Evolutionary conservation across 257 asterid species (phyloP), one percentile per base, ranked within the genome.

Genomic region (Fraxinus americana): DNA sequence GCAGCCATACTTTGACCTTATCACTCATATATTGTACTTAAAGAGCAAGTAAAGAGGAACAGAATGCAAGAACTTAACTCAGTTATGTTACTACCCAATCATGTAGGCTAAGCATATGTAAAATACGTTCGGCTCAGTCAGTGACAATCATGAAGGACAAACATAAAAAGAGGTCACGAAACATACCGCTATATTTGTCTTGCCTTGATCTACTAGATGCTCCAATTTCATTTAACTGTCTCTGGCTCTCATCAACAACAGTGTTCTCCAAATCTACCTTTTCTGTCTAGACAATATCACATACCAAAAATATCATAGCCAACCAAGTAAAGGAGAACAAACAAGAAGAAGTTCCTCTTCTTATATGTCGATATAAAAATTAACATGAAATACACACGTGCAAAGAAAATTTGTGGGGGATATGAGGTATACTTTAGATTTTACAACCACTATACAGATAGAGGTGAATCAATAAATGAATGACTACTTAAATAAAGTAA

Each of bases 261-360:
- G 99, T 93, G 80, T 96, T 91, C 89, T 96, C 99, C 87, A 96
- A 82, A 82, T 96, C 99, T 38, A 96, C 99, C 67, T 93, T 96
- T 86, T 96, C 99, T 75, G 99, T 90, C 99, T 96, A 87, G 83
- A 90, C 63, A 88, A 71, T 74, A 73, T 12, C 69, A 63, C 27
- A 23, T 11, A 63, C 72, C 25, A 75, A 50, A 66, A 75, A 21
- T 57, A 73, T 79, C 70, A 87, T 66, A 80, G 83, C 70, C 77
- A 75, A 80, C 72, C 39, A 73, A 74, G 72, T n/a, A 63, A 39
- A 14, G 74, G 70, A 81, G 73, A 59, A 75, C 70, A 27, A 43
- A 27, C 32, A 32, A 5, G 19, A 71, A 38, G 63, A 75, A 77
- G 38, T 77, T 67, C 70, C 67, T 10, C 71, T 63, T 78, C 65